phyloP scores from a whole-genome alignment of 1,284 basidiomycete genomes.

The Ustilago bromivora region DNA sequence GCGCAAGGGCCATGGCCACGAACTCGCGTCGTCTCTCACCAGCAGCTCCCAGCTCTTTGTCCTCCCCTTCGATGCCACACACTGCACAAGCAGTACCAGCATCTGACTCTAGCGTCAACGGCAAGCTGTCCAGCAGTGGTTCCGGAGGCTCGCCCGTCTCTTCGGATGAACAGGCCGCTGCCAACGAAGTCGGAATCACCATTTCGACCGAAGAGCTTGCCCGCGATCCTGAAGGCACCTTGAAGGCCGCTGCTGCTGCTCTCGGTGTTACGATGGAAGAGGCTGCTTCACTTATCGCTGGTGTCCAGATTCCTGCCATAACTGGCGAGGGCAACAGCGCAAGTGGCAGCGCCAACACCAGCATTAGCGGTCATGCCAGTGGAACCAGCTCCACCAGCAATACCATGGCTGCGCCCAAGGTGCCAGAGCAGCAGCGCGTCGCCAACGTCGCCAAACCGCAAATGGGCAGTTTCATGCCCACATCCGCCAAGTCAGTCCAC shows the following conservation, averaged over 20 bases:
- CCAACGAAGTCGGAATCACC: slow-evolving; percentile 52
- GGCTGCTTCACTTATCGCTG: slow-evolving; percentile 48
- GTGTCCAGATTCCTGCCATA: slow-evolving; percentile 38
- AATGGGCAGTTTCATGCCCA: slow-evolving; percentile 67
- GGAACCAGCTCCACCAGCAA: slow-evolving; percentile 14
- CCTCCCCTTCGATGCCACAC: slow-evolving; percentile 37
- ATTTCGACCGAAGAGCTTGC: slow-evolving; percentile 57
- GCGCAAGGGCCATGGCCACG: slow-evolving; percentile 66
- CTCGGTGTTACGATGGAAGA: slow-evolving; percentile 50
- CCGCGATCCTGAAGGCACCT: slow-evolving; percentile 53
- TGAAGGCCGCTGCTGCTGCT: slow-evolving; percentile 49
- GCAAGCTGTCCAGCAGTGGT: slow-evolving; percentile 24
- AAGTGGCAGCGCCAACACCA: slow-evolving; percentile 18
- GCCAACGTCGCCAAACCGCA: slow-evolving; percentile 47
- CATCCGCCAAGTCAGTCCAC: slow-evolving; percentile 62
- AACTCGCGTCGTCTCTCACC: slow-evolving; percentile 61
- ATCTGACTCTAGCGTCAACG: slow-evolving; percentile 28
- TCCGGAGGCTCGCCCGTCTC: slow-evolving; percentile 31
- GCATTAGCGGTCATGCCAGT: slow-evolving; percentile 22
- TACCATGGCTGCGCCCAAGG: slow-evolving; percentile 30
- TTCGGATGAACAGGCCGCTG: slow-evolving; percentile 30
- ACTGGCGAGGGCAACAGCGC: slow-evolving; percentile 3
- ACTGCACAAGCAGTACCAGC: slow-evolving; percentile 7
- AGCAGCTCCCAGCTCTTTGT: slow-evolving; percentile 39
- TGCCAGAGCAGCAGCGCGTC: slow-evolving; percentile 42